phyloP scores from a whole-genome alignment of 2,329 filamentous ascomycete genomes.

The Neonectria neomacrospora region DNA sequence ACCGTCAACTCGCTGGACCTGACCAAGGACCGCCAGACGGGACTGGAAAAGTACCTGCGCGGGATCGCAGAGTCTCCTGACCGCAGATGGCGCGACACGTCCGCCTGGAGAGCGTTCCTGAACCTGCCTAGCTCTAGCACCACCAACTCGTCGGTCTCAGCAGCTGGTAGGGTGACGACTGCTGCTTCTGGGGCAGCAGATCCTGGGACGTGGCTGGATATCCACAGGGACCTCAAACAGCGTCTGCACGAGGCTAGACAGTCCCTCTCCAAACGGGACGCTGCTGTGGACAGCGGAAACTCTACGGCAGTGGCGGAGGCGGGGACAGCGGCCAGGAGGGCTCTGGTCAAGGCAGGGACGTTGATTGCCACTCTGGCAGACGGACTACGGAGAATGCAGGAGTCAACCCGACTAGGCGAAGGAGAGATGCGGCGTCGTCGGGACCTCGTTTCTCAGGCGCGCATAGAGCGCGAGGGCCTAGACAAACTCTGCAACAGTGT shows the following conservation, averaged over 20 bases:
- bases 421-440: slow-evolving; percentile 78
- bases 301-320: slow-evolving; percentile 66
- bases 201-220: slow-evolving; percentile 79
- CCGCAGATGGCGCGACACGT: slow-evolving; percentile 78
- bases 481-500: slow-evolving; percentile 75
- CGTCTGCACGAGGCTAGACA: slow-evolving; percentile 73
- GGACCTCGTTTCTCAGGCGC: slow-evolving; percentile 75
- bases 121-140: slow-evolving; percentile 70
- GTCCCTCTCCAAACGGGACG: slow-evolving; percentile 74
- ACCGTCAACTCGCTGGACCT: slow-evolving; percentile 76
- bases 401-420: slow-evolving; percentile 70
- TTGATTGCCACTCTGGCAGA: slow-evolving; percentile 73
- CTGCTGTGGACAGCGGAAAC: slow-evolving; percentile 52
- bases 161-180: slow-evolving; percentile 56
- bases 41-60: slow-evolving; percentile 77
- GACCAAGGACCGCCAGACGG: slow-evolving; percentile 75
- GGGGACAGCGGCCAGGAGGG: slow-evolving; percentile 78
- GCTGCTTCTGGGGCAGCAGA: slow-evolving; percentile 60
- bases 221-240: slow-evolving; percentile 78
- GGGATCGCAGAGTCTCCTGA: slow-evolving; percentile 80
- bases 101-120: slow-evolving; percentile 78
- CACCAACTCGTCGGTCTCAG: slow-evolving; percentile 60
- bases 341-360: slow-evolving; percentile 74
- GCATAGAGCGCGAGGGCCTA: slow-evolving; percentile 79
- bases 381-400: slow-evolving; percentile 69